Evolutionary conservation across 257 asterid species (phyloP).

Genomic region (Fraxinus pennsylvanica): DNA sequence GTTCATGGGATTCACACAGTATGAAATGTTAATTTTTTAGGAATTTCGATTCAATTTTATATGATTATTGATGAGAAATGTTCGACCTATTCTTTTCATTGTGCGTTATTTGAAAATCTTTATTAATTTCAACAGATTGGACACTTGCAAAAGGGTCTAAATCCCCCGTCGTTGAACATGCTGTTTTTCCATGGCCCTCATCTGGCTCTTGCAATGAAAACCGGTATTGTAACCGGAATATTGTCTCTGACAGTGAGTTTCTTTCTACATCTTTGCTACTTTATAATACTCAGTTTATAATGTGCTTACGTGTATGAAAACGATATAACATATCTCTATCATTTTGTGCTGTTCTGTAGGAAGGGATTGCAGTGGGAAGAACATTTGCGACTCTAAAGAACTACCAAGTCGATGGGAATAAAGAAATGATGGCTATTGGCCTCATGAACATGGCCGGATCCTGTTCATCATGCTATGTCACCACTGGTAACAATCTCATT

Average conservation of each 20-base stretch:
- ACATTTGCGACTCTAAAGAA: conserved; percentile 79
- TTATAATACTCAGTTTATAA: neutral
- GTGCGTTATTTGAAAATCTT: neutral
- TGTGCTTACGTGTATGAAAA: neutral
- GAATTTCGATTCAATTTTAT: neutral
- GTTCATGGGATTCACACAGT: conserved; percentile 58
- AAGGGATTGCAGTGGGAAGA: conserved; percentile 96
- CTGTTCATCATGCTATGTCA: conserved; percentile 86
- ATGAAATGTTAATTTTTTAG: conserved; percentile 28
- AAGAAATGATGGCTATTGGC: conserved; percentile 99
- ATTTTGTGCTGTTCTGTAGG: conserved; percentile 39
- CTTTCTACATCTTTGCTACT: neutral
- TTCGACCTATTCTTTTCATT: neutral
- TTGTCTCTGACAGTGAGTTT: conserved; percentile 78
- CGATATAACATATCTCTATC: neutral
- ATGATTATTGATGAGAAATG: neutral
- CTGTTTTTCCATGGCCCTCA: conserved; percentile 57
- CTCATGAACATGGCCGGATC: conserved; percentile 97
- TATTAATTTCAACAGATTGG: conserved; percentile 59
- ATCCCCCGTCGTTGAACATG: conserved; percentile 87
- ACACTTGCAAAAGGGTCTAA: conserved; percentile 75
- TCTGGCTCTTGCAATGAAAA: conserved; percentile 68
- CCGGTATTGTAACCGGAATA: conserved; percentile 82
- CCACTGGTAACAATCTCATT: conserved; percentile 58
- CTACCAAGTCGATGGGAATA: conserved; percentile 94